These are phyloP conservation scores for Microbotryomycetes sp. DNA, from an alignment of 1,284 basidiomycete species.

Conservation along the genomic window DNA sequence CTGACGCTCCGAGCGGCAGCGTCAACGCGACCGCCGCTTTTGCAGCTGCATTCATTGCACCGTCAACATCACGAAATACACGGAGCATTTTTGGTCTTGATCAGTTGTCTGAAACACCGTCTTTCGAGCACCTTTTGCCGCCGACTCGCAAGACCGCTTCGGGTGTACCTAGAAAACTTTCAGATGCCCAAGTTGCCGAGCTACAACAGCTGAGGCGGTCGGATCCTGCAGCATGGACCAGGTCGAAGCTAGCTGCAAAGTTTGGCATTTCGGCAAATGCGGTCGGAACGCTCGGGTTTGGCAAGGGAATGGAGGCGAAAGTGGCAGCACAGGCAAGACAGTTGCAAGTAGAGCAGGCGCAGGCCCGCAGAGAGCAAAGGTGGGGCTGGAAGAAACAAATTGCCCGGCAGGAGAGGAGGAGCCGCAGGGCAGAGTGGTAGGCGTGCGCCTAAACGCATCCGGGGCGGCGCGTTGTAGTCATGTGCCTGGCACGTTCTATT, in stretches of 20 bases:
- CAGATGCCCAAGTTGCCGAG: not conserved
- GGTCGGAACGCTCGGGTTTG: slow-evolving; percentile 19
- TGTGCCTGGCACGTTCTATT: no score
- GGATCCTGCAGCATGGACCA: slow-evolving; percentile 5
- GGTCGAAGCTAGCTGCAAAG: slow-evolving; percentile 12
- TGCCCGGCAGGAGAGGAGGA: slow-evolving; percentile 23
- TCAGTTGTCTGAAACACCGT: not conserved
- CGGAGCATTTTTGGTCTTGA: not conserved
- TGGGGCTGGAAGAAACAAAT: slow-evolving; percentile 29
- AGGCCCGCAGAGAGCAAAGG: not conserved
- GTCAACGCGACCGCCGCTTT: not conserved
- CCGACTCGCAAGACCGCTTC: not conserved
- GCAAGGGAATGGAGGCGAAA: slow-evolving; percentile 12
- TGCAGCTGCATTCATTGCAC: not conserved
- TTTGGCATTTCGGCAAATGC: slow-evolving; percentile 15
- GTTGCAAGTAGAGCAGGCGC: not conserved
- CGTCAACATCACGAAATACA: not conserved
- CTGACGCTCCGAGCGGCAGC: no score
- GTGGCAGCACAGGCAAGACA: slow-evolving; percentile 4
- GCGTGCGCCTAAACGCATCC: no score
- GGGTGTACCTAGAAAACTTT: not conserved
- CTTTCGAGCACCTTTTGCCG: not conserved
- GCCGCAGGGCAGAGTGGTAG: slow-evolving; percentile 22
- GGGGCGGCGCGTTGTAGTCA: no score
- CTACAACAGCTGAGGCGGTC: slow-evolving; percentile 11